Conservation (phyloP, 139 green algal species). For the Picochlorum sp. region DNA sequence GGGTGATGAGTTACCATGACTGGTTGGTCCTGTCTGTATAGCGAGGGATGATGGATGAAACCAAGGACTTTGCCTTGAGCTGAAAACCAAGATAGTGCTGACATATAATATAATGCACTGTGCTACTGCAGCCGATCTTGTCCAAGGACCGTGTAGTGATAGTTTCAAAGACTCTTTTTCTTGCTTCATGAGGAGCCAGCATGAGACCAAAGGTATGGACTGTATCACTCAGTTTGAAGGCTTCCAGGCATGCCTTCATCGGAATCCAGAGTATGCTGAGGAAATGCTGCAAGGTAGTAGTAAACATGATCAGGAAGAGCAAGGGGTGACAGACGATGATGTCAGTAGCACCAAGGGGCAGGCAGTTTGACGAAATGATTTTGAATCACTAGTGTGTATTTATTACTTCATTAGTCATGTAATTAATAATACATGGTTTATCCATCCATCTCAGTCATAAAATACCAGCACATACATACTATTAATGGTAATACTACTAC, state of each 20-base stretch:
- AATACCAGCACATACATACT: neutral
- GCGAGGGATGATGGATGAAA: neutral
- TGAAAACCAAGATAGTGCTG: no score
- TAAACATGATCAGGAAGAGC: no score
- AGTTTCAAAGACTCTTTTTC: slow-evolving; percentile 18
- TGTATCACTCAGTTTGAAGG: slow-evolving; percentile 20
- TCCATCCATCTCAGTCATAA: no score
- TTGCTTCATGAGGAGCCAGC: slow-evolving; percentile 21
- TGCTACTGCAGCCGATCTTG: slow-evolving; percentile 16
- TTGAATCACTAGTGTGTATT: no score
- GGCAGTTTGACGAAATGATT: neutral
- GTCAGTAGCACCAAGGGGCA: neutral
- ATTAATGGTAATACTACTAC: neutral
- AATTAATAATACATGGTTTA: no score
- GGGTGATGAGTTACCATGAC: neutral
- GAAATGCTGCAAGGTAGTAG: slow-evolving; percentile 8
- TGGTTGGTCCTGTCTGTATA: neutral
- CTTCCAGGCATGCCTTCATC: slow-evolving; percentile 21
- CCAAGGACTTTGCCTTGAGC: neutral
- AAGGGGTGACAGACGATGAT: neutral
- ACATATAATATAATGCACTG: neutral
- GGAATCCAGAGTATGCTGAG: slow-evolving; percentile 21
- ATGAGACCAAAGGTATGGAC: slow-evolving; percentile 29
- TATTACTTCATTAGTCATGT: no score
- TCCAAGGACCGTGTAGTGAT: slow-evolving; percentile 17